Evolutionary conservation across 495 filamentous ascomycete species (phyloP), one percentile per base, ranked within the genome.

Genomic region (Pyrenula aspistea): DNA sequence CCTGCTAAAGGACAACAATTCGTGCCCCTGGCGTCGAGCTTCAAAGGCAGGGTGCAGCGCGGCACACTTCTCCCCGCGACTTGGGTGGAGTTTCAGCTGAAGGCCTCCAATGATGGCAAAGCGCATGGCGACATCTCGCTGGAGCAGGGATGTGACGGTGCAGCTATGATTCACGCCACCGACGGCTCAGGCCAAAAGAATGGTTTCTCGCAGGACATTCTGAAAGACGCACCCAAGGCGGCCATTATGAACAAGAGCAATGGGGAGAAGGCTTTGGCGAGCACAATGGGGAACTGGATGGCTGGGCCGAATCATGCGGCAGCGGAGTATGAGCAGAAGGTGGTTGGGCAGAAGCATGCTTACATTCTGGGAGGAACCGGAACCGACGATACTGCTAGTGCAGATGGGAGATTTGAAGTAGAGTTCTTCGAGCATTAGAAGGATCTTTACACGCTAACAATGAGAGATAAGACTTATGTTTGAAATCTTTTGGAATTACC

Each of bases 21-120:
- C 58, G 68, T 73, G 22, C 23, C 61, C 19, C 66, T 75, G 0
- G 25, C 53, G 19, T 22, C 63, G 0, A 25, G 24, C 22, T 75
- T 75, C 65, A 75, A 75, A 60, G 72, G 72, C 51, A 68, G 72
- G 20, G 72, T 75, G 1, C 72, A 73, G 60, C 70, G 72, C 51
- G 70, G 70, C 10, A 67, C 62, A 36, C 59, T 61, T 21, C 63
- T 65, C 10, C 71, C 71, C 0, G 63, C 68, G 12, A 75, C 72
- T 2, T 75, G 72, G 72, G 66, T 62, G 2, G 72, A 75, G 50
- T 75, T 75, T 59, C 72, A 75, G 58, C 59, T 73, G 56, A 61
- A 62, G 12, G 71, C 72, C 10, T 53, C 59, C 2, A 62, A 73
- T 53, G 72, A 75, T 56, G 60, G 60, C n/a, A 55, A 60, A 21